Evolutionary conservation across 768 basidiomycete species (phyloP), one percentile per base, ranked within the genome.

Genomic region (Gautieria morchelliformis): DNA sequence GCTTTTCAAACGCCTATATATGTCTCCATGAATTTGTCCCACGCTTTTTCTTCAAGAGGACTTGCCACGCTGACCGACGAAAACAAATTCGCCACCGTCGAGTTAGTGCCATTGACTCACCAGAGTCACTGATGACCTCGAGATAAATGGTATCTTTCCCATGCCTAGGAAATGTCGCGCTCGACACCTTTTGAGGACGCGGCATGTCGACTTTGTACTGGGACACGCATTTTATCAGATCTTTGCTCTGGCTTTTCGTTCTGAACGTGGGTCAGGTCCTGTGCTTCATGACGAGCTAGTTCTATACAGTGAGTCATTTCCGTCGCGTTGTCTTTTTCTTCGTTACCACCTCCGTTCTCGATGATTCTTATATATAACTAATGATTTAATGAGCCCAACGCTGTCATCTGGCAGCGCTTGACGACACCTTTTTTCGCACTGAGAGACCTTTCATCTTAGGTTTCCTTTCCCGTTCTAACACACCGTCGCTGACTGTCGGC

Each of bases 101-200:
- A 73, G 70, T 67, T 74, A 75, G 75, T 75, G 75, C 75, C 75
- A 73, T 71, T 67, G 71, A 72, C 71, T 72, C 67, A 65, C 60
- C 58, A 41, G 52, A 66, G 69, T 70, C 67, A 59, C 55, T 63
- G 59, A 37, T 59, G 69, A 69, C 75, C 74, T 74, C 75, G 64
- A 74, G 72, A 75, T 19, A 9, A 33, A 50, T 40, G 22, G 45
- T 50, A n/a, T 53, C 35, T 67, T 60, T 64, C 67, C 72, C 74
- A 74, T 72, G 68, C 61, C 66, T 75, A 76, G 75, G 75, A 77
- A 77, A 72, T 75, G 72, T 75, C 71, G 65, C 69, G 74, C 64
- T 67, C 56, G 56, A 57, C 65, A 64, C 48, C 61, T 35, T 37
- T 45, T 60, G 40, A 71, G 71, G 66, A 69, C 71, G 71, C 65